Evolutionary conservation across 495 filamentous ascomycete species (phyloP).

Genomic region (Penicillium ucsense): DNA sequence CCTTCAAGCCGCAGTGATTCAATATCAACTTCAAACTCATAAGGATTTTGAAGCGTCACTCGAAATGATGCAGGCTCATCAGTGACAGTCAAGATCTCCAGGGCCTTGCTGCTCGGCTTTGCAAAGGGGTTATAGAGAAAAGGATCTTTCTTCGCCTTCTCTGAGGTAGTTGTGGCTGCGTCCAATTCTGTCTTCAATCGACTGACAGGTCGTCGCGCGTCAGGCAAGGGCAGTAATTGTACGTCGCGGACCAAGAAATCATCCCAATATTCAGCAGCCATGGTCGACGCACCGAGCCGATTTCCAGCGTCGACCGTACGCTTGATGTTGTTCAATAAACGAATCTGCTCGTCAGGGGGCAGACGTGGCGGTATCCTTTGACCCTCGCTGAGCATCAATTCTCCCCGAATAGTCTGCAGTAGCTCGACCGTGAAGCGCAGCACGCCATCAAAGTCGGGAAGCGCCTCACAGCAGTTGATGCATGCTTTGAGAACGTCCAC

Average conservation of each 20-base stretch:
- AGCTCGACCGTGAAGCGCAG: conserved; percentile 77
- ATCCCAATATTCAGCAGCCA: conserved; percentile 90
- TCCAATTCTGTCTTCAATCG: conserved; percentile 65
- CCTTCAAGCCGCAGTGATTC: conserved; percentile 70
- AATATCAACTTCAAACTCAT: conserved; percentile 83
- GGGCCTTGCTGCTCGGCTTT: conserved; percentile 49
- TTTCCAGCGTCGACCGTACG: conserved; percentile 68
- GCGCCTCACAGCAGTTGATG: conserved; percentile 84
- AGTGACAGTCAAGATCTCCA: conserved; percentile 62
- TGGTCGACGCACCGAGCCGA: conserved; percentile 56
- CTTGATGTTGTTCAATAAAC: conserved; percentile 69
- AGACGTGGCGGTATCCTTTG: conserved; percentile 49
- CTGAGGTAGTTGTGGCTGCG: conserved; percentile 41
- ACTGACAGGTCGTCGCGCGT: conserved; percentile 51
- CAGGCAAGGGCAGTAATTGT: conserved; percentile 47
- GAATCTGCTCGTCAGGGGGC: conserved; percentile 72
- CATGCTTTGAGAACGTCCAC: conserved; percentile 74
- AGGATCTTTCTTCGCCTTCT: conserved; percentile 57
- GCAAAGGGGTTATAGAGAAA: conserved; percentile 90
- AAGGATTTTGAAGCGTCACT: conserved; percentile 85
- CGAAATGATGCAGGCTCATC: conserved; percentile 67
- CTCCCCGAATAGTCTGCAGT: conserved; percentile 64
- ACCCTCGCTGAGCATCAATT: conserved; percentile 54
- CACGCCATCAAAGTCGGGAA: conserved; percentile 85
- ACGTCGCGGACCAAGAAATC: conserved; percentile 84